These are phyloP conservation scores for Penicillium mononematosum DNA, from an alignment of 495 filamentous ascomycete genomes.

Conservation along the genomic window DNA sequence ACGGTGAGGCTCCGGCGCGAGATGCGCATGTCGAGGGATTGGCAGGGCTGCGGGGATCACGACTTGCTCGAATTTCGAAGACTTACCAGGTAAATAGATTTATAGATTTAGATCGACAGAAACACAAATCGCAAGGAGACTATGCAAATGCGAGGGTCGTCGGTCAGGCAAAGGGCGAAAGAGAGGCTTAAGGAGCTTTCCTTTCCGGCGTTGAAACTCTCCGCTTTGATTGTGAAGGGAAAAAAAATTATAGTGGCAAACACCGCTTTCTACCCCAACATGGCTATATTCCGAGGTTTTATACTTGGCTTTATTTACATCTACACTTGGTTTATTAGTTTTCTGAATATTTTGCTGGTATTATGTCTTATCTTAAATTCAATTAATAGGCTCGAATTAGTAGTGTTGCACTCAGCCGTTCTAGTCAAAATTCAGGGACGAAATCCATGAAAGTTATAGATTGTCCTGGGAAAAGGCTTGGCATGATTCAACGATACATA, in stretches of 20 bases:
- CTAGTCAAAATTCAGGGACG: neutral
- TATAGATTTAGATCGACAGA: slow-evolving; percentile 1
- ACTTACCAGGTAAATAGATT: slow-evolving; percentile 24
- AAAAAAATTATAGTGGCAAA: slow-evolving; percentile 35
- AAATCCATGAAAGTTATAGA: slow-evolving; percentile 3
- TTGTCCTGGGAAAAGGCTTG: neutral
- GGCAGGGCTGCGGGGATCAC: slow-evolving; percentile 17
- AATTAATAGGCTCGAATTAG: neutral
- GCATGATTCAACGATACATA: neutral
- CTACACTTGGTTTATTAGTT: neutral
- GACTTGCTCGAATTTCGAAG: slow-evolving; percentile 17
- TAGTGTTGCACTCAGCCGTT: neutral
- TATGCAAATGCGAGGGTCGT: slow-evolving; percentile 17
- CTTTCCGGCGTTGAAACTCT: slow-evolving; percentile 36
- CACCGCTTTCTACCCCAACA: slow-evolving; percentile 22
- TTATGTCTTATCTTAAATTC: neutral
- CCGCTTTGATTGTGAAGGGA: slow-evolving; percentile 24
- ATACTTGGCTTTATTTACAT: neutral
- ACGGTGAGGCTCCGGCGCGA: slow-evolving; percentile 17
- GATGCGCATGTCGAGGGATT: slow-evolving; percentile 24
- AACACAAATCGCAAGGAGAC: slow-evolving; percentile 14
- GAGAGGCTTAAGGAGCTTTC: slow-evolving; percentile 36
- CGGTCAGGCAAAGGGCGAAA: slow-evolving; percentile 28
- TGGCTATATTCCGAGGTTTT: neutral
- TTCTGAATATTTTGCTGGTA: neutral